These are phyloP conservation scores for Fistulinella prunicolor DNA, from an alignment of 768 basidiomycete genomes.

Conservation along the genomic window DNA sequence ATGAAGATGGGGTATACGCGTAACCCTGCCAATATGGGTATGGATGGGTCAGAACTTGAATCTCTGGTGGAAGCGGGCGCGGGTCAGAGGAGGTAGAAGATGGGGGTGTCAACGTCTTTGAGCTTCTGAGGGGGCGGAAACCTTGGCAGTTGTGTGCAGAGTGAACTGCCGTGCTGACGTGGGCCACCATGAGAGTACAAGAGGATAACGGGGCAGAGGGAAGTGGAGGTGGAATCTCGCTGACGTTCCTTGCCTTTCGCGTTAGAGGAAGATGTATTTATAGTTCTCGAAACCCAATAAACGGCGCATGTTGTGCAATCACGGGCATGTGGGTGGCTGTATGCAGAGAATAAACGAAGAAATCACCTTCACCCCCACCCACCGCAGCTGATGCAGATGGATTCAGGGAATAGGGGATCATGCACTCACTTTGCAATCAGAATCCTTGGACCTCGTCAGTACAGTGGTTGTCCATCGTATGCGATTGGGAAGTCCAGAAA, in stretches of 20 bases:
- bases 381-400: conserved; percentile 22
- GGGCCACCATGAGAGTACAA: conserved; percentile 21
- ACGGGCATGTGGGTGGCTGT: conserved; percentile 10
- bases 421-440: conserved; percentile 15
- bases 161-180: conserved; percentile 28
- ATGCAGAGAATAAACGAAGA: conserved; percentile 16
- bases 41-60: conserved; percentile 31
- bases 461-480: too few species aligned
- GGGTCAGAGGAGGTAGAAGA: conserved; percentile 21
- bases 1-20: conserved; percentile 29
- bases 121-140: conserved; percentile 21
- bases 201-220: conserved; percentile 7
- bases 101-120: conserved; percentile 11
- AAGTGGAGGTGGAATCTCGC: conserved; percentile 7
- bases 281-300: conserved; percentile 28
- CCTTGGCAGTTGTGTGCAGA: conserved; percentile 16
- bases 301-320: conserved; percentile 28
- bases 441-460: too few species aligned
- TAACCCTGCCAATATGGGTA: conserved; percentile 36
- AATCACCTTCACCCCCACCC: conserved; percentile 7
- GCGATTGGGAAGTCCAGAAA: too few species aligned
- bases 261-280: conserved; percentile 5
- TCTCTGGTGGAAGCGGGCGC: conserved; percentile 30
- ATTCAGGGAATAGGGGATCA: conserved; percentile 8
- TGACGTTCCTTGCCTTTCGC: conserved; percentile 29